These are phyloP conservation scores for Hypoxylon subgilvum DNA, from an alignment of 495 filamentous ascomycete species.

Conservation along the genomic window DNA sequence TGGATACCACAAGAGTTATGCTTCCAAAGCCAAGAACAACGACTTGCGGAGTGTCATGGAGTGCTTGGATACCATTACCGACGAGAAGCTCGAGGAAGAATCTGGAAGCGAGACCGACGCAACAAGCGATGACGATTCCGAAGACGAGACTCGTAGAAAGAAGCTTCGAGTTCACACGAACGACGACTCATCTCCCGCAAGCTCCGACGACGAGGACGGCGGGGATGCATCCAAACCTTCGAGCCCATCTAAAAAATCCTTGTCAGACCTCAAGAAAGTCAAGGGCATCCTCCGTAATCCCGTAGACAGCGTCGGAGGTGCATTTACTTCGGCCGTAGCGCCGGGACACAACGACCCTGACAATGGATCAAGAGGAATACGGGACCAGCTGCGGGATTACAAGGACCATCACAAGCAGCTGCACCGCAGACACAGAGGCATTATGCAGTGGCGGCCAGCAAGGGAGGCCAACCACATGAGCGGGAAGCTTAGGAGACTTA, in stretches of 20 bases:
- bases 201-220: constrained; percentile 34
- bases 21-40: constrained; percentile 50
- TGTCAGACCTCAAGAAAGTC: constrained; percentile 37
- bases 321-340: constrained; percentile 32
- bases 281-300: constrained; percentile 46
- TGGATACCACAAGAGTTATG: constrained; percentile 60
- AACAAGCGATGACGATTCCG: constrained; percentile 34
- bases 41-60: constrained; percentile 66
- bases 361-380: constrained; percentile 49
- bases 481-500: constrained; percentile 60
- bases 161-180: constrained; percentile 46
- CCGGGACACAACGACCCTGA: constrained; percentile 39
- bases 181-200: constrained; percentile 38
- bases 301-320: constrained; percentile 33
- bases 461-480: constrained; percentile 65
- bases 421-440: constrained; percentile 66
- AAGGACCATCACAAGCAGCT: constrained; percentile 63
- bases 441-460: constrained; percentile 74
- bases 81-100: constrained; percentile 54
- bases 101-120: constrained; percentile 44
- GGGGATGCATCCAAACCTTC: constrained; percentile 36
- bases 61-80: constrained; percentile 64
- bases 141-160: constrained; percentile 37
- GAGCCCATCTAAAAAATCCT: constrained; percentile 39
- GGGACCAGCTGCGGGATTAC: constrained; percentile 56